These are phyloP conservation scores for Penicillium sp. DNA, from an alignment of 2,329 filamentous ascomycete genomes.

Conservation along the genomic window DNA sequence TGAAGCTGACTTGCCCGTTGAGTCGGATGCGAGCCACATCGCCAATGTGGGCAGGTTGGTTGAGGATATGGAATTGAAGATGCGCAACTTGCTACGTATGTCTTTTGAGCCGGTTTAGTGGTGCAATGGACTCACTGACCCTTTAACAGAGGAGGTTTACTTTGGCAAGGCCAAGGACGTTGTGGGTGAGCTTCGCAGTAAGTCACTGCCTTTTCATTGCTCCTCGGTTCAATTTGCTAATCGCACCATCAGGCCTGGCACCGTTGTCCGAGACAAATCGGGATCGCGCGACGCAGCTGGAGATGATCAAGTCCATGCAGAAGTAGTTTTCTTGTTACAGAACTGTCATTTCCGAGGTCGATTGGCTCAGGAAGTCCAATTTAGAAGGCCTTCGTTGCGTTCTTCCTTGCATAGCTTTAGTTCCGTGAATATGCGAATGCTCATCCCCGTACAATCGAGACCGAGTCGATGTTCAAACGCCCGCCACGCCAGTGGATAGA, in stretches of 20 bases:
- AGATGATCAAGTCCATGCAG: conserved; percentile 70
- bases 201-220: conserved; percentile 22
- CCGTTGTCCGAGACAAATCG: conserved; percentile 79
- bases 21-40: conserved; percentile 89
- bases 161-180: conserved; percentile 99
- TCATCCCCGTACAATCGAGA: background rate
- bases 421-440: conserved; percentile 15
- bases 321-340: conserved; percentile 26
- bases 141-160: conserved; percentile 78
- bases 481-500: background rate
- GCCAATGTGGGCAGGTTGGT: conserved; percentile 91
- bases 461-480: background rate
- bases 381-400: conserved; percentile 9
- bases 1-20: conserved; percentile 84
- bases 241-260: conserved; percentile 55
- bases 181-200: conserved; percentile 87
- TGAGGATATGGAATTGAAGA: conserved; percentile 99
- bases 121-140: background rate
- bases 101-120: background rate
- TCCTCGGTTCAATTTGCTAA: background rate
- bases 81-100: conserved; percentile 83
- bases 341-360: conserved; percentile 4
- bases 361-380: conserved; percentile 7
- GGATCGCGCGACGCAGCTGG: conserved; percentile 80
- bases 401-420: conserved; percentile 18